Evolutionary conservation across 2,329 filamentous ascomycete species (phyloP), one percentile per base, ranked within the genome.

Genomic region (Pseudocercospora eumusae): DNA sequence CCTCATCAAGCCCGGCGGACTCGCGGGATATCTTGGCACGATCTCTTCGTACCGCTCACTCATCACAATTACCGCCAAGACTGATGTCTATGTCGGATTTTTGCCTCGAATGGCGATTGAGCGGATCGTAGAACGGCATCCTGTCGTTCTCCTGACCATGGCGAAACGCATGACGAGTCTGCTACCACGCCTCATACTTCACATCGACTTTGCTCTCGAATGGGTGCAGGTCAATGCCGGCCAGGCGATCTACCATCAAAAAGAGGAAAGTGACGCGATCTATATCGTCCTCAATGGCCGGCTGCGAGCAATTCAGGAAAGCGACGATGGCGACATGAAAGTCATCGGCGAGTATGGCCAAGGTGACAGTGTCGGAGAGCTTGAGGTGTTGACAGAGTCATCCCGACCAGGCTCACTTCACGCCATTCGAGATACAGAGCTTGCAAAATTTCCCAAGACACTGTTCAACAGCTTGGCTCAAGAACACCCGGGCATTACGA

Each of bases 211-310:
- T 78, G 95, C 95, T 3, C 82, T 99, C 18, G 96, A 99, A 79
- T 99, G 96, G 95, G 88, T 97, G 2, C 96, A 99, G 73, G 92
- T 99, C 64, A 92, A 92, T 76, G 92, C 95, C 3, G 93, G 95
- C 0, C 92, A 99, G 73, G 90, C 97, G 9, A 90, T 99, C 36
- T 96, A 96, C 74, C 91, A 96, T 68, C 90, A 96, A 75, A 88
- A 88, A 2, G 93, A 99, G 68, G 95, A 98, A 68, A 99, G 95
- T 71, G 95, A 99, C 75, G 93, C 96, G 1, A 99, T 99, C 44
- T 99, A 98, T 71, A 93, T 99, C 64, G 95, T 99, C 1, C 83
- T 99, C 15, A 99, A 99, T 69, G 95, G 95, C 9, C 90, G 95
- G 15, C 78, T 99, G 18, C 85, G 96, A 59, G 85, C 93, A 0